phyloP scores from a whole-genome alignment of 106 monocot species.

The Platanthera guangdongensis region DNA sequence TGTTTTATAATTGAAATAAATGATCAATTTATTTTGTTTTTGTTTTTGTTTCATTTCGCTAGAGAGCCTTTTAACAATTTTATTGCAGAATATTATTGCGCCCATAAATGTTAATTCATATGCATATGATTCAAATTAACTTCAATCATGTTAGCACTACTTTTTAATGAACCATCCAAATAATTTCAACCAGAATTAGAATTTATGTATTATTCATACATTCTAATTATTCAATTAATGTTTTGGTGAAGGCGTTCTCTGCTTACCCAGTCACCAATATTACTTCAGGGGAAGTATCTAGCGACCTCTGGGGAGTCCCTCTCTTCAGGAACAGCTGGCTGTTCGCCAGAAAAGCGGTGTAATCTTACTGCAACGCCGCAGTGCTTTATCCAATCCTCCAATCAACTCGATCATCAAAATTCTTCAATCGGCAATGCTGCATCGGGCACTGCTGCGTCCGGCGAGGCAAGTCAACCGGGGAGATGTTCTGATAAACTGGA shows the following conservation, averaged over 20 bases:
- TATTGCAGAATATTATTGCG: too few species aligned
- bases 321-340: conserved; percentile 31
- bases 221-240: not conserved
- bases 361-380: conserved; percentile 27
- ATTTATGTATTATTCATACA: not conserved
- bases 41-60: too few species aligned
- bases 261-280: conserved; percentile 68
- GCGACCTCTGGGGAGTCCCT: conserved; percentile 20
- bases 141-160: too few species aligned
- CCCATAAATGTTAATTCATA: too few species aligned
- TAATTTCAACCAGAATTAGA: too few species aligned
- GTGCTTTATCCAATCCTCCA: conserved; percentile 2
- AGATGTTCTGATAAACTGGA: conserved; percentile 30
- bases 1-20: too few species aligned
- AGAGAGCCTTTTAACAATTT: too few species aligned
- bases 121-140: too few species aligned
- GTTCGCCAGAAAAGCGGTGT: conserved; percentile 27
- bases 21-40: too few species aligned
- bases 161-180: too few species aligned
- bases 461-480: conserved; percentile 14
- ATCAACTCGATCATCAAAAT: conserved; percentile 12
- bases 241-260: conserved; percentile 65
- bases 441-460: conserved; percentile 6
- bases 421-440: conserved; percentile 15
- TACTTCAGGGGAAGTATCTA: conserved; percentile 17